Conservation (phyloP, 2,329 filamentous ascomycete genomes). For the Arthrobotrys entomopaga region DNA sequence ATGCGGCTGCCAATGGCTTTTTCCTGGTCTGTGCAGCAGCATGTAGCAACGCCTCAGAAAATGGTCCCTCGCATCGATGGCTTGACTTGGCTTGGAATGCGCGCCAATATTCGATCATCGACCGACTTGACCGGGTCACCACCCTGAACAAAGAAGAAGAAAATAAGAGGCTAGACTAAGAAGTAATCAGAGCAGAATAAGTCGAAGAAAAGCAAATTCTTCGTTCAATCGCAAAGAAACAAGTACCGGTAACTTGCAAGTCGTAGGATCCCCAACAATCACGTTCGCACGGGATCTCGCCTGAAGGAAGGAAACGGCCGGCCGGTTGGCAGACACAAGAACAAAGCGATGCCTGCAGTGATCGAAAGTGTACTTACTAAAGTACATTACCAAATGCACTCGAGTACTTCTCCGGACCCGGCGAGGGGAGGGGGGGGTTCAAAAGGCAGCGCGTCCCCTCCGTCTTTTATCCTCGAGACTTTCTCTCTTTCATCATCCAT, state of each 20-base stretch:
- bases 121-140: too few species aligned
- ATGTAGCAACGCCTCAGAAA: constrained; percentile 12
- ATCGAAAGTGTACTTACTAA: too few species aligned
- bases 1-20: constrained; percentile 44
- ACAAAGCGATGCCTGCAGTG: constrained; percentile 26
- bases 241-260: constrained; percentile 1
- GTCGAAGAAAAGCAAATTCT: neutral
- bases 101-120: constrained; percentile 19
- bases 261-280: constrained; percentile 22
- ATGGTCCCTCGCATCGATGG: constrained; percentile 49
- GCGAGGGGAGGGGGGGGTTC: constrained; percentile 37
- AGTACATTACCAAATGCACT: neutral
- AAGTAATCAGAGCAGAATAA: neutral
- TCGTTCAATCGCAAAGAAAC: neutral
- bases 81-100: constrained; percentile 41
- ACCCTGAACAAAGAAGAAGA: constrained; percentile 10
- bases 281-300: constrained; percentile 49
- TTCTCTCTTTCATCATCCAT: constrained; percentile 5
- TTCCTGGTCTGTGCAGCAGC: constrained; percentile 1
- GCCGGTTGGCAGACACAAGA: too few species aligned
- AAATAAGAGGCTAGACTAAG: constrained; percentile 1
- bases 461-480: constrained; percentile 8
- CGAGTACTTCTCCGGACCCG: constrained; percentile 34
- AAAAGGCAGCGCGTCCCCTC: constrained; percentile 46
- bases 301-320: constrained; percentile 26